Evolutionary conservation across 2,329 filamentous ascomycete genomes (phyloP), one percentile per base, ranked within the genome.

Genomic region (Xylariales sp.): DNA sequence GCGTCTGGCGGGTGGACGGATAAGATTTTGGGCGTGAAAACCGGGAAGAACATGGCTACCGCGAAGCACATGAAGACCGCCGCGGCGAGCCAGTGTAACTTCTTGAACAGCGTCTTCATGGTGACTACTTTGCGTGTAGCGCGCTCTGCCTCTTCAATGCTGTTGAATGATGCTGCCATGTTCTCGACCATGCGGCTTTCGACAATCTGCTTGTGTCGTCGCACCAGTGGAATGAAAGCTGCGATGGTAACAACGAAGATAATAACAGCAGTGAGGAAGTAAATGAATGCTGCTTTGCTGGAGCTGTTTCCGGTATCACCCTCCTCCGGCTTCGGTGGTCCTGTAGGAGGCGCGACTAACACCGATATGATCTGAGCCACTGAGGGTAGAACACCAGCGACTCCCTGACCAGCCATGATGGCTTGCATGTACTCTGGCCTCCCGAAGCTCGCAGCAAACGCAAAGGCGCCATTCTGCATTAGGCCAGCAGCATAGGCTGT

Each of bases 381-480:
- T 33, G 87, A 83, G 0, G 93, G 93, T 4, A 97, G 68, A 8
- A 98, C 90, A 20, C 93, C 93, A 1, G 93, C 90, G 4, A 98
- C 73, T 21, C 83, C 91, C 62, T 98, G 93, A 2, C 93, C 93
- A 4, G 84, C 82, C 90, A 98, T 97, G 61, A 97, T 89, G 17
- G 85, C 91, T 63, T 97, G 91, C 39, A 88, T 95, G 61, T 97
- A 98, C 61, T 93, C 87, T 15, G 84, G 78, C 36, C 86, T 73
- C 24, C 83, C 88, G 54, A 95, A 97, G 37, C 87, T 83, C 4
- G 86, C 80, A 4, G 88, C 89, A 57, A 90, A 97, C 3, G 93
- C 88, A 59, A 96, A 95, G 10, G 93, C 80, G 14, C 93, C 93
- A 60, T 97, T 97, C 63, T 97, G 93, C 49, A 90, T 85, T 35